A percentile compares a stretch with the other conserved stretches of the same genome.
Evolutionary conservation across 1,139 yeast species (phyloP).

Genomic region (Suhomyces bokatorum): DNA sequence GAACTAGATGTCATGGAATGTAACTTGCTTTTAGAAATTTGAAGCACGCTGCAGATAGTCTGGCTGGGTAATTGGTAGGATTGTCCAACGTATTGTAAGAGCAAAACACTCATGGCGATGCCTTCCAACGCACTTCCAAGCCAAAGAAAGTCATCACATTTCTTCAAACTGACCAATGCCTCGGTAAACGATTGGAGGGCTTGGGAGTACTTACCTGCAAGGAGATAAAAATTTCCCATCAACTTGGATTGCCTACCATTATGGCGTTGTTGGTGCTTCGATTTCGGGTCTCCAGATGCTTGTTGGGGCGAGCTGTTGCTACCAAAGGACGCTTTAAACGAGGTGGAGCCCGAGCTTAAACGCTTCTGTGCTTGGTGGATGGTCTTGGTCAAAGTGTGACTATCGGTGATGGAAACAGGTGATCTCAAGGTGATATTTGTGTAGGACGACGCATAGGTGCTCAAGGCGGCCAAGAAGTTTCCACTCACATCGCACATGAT

Average conservation of each 20-base stretch:
- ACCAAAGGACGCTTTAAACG: conserved; percentile 36
- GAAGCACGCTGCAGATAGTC: conserved; percentile 22
- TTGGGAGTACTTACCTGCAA: conserved; percentile 76
- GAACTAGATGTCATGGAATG: conserved; percentile 20
- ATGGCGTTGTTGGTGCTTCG: conserved; percentile 36
- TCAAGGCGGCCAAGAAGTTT: conserved; percentile 62
- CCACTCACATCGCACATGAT: conserved; percentile 71
- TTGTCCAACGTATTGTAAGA: conserved; percentile 59
- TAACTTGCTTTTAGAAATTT: conserved; percentile 28
- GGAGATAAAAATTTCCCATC: conserved; percentile 70
- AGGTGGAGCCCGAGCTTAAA: conserved; percentile 39
- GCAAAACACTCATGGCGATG: conserved; percentile 62
- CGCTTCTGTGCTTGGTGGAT: conserved; percentile 53
- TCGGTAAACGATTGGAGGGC: conserved; percentile 76
- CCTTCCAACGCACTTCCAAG: conserved; percentile 84
- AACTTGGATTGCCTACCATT: conserved; percentile 75
- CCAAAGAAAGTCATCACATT: conserved; percentile 81
- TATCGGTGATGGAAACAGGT: conserved; percentile 64
- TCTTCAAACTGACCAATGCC: conserved; percentile 59
- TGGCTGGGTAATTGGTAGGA: conserved; percentile 60
- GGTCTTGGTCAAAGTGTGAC: conserved; percentile 50
- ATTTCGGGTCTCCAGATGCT: conserved; percentile 24
- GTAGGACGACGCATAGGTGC: conserved; percentile 68
- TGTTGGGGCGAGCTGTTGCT: conserved; percentile 8
- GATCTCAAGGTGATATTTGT: conserved; percentile 71